Percentiles rank a stretch among this genome's conserved stretches.
Evolutionary conservation across 2,329 filamentous ascomycete species (phyloP).

Genomic region (Nothophoma quercina): DNA sequence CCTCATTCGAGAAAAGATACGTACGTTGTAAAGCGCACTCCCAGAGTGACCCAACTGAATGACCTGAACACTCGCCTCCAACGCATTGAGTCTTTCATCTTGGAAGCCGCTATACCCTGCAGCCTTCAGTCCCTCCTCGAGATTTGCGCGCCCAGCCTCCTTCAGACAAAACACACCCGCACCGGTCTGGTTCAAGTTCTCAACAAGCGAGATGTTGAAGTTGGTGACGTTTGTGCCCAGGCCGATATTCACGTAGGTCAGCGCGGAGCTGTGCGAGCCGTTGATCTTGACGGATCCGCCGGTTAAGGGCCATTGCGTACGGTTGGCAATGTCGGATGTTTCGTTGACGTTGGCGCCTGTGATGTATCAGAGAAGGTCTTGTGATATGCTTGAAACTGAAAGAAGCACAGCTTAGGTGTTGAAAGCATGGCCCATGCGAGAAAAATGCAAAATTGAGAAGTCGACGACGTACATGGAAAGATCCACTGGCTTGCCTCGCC

Average conservation of each 20-base stretch:
- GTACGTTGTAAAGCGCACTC: slow-evolving; percentile 54
- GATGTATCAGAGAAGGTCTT: slow-evolving; percentile 3
- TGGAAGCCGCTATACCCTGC: slow-evolving; percentile 32
- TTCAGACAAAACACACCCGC: slow-evolving; percentile 57
- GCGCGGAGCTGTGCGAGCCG: slow-evolving; percentile 52
- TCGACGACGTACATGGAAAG: slow-evolving; percentile 48
- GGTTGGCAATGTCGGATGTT: slow-evolving; percentile 49
- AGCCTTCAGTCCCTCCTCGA: slow-evolving; percentile 35
- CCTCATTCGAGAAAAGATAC: too few species aligned
- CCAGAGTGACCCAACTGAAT: slow-evolving; percentile 53
- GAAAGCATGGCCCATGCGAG: too few species aligned
- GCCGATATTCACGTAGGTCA: slow-evolving; percentile 58
- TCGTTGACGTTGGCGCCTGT: slow-evolving; percentile 53
- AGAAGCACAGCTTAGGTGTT: too few species aligned
- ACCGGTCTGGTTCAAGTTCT: slow-evolving; percentile 58
- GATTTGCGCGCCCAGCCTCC: slow-evolving; percentile 38
- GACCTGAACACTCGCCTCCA: slow-evolving; percentile 55
- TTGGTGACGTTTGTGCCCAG: slow-evolving; percentile 51
- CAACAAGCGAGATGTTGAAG: slow-evolving; percentile 56
- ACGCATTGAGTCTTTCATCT: slow-evolving; percentile 43
- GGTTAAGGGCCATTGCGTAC: slow-evolving; percentile 56
- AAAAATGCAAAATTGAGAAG: too few species aligned
- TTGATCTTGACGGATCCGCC: slow-evolving; percentile 54
- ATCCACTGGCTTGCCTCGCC: slow-evolving; percentile 48
- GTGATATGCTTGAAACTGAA: too few species aligned